A percentile compares a stretch with the other conserved stretches of the same genome.
These are phyloP conservation scores for Clavispora carvajalis DNA, from an alignment of 805 yeast species.

Conservation along the genomic window DNA sequence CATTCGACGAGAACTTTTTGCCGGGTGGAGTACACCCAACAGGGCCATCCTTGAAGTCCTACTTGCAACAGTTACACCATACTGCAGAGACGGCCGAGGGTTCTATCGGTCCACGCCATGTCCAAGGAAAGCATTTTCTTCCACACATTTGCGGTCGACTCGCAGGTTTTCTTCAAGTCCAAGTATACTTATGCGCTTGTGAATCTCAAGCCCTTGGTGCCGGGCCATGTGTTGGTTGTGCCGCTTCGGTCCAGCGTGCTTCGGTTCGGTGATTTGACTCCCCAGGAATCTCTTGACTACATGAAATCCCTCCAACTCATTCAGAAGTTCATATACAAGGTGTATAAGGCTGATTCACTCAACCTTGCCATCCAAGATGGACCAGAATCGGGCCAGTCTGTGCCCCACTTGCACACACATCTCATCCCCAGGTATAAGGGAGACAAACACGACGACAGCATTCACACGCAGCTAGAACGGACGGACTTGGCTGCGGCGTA, in stretches of 20 bases:
- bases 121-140: slow-evolving; percentile 32
- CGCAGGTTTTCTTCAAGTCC: slow-evolving; percentile 56
- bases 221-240: slow-evolving; percentile 86
- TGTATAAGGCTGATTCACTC: slow-evolving; percentile 74
- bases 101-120: slow-evolving; percentile 1
- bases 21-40: too few relatives aligned
- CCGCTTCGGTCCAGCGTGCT: slow-evolving; percentile 64
- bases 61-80: too few relatives aligned
- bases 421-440: slow-evolving; percentile 74
- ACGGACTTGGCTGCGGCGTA: slow-evolving; percentile 41
- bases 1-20: too few relatives aligned
- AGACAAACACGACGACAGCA: slow-evolving; percentile 52
- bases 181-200: slow-evolving; percentile 77
- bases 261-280: slow-evolving; percentile 62
- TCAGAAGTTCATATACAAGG: slow-evolving; percentile 57
- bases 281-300: slow-evolving; percentile 72
- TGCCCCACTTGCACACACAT: slow-evolving; percentile 93
- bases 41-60: too few relatives aligned
- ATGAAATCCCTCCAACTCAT: slow-evolving; percentile 70
- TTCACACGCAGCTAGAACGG: slow-evolving; percentile 62
- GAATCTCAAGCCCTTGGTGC: slow-evolving; percentile 84
- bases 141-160: slow-evolving; percentile 49
- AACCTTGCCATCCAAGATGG: slow-evolving; percentile 97
- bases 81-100: background rate
- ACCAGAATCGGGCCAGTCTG: slow-evolving; percentile 91